Base-by-base conservation (phyloP, 2,329 filamentous ascomycete genomes). In the Decorospora gaudefroyi region DNA sequence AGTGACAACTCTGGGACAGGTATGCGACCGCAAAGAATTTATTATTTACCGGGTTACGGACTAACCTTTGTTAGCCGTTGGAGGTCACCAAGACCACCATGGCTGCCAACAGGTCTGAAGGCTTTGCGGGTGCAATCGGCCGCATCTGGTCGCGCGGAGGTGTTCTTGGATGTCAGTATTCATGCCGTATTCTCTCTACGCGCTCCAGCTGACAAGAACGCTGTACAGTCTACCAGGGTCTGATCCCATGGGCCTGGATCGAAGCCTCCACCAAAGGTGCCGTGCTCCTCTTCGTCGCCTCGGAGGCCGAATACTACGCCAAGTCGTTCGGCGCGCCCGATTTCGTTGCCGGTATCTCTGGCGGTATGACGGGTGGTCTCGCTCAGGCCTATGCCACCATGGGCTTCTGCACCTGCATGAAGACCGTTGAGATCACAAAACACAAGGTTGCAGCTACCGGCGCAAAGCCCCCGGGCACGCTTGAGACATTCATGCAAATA, bases 401-500 rank as follows among this genome's bases (percentile, higher is more conserved):
- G 92, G 93, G 93, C 61, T 99, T 99, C 85, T 99, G 93, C 78
- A 99, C 93, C 51, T 99, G 93, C 83, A 99, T 99, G 93, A 99
- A 99, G 85, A 99, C 93, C 55, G 93, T 97, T 59, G 93, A 99
- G 76, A 99, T 99, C 76, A 99, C 93, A 69, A 95, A 96, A 78
- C 87, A 93, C 81, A 97, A 97, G 83, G 79, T 93, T 68, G 90
- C 89, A 10, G 86, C 89, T 22, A 59, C 84, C 29, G 93, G 93
- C 62, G 83, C 86, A 58, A 89, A 90, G 77, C 88, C 90, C 16
- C 88, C 84, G n/a, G 85, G 89, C 65, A 97, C 93, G 58, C 95
- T 95, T 73, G 82, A 84, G 62, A 97, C 93, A 47, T 99, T 99
- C 75, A 93, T 92, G 86, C 86, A 88, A 69, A 99, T 99, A 74